phyloP scores from a whole-genome alignment of 306 rosid genomes.

The Trifolium subterraneum region DNA sequence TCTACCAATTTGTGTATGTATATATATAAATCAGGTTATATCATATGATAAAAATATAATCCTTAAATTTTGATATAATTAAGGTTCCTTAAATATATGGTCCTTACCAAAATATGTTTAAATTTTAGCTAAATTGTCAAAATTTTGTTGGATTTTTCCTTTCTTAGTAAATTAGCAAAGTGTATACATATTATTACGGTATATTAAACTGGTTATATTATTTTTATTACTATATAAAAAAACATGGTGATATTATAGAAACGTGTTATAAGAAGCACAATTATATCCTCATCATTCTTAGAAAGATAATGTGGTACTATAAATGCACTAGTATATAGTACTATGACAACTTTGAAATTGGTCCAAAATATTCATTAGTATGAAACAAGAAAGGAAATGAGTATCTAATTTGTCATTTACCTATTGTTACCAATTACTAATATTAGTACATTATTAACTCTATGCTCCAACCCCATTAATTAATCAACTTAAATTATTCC shows the following conservation, averaged over 20 bases:
- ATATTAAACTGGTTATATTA: no score
- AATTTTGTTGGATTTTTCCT: no score
- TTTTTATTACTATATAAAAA: no score
- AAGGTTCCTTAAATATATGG: no score
- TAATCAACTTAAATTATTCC: background rate
- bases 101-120: no score
- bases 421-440: background rate
- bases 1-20: no score
- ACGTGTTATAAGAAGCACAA: background rate
- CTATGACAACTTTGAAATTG: background rate
- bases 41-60: no score
- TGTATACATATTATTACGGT: background rate
- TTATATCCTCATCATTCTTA: background rate
- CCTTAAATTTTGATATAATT: no score
- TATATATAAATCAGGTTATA: no score
- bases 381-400: background rate
- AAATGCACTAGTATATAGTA: no score
- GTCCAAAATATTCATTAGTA: slow-evolving; percentile 5
- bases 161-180: background rate
- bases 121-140: no score
- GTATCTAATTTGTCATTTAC: background rate
- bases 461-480: background rate
- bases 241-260: background rate
- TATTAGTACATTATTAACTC: background rate
- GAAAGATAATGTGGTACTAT: background rate